A percentile compares a stretch with the other conserved stretches of the same genome.
Evolutionary conservation across 306 rosid genomes (phyloP).

Genomic region (Rosa persica): DNA sequence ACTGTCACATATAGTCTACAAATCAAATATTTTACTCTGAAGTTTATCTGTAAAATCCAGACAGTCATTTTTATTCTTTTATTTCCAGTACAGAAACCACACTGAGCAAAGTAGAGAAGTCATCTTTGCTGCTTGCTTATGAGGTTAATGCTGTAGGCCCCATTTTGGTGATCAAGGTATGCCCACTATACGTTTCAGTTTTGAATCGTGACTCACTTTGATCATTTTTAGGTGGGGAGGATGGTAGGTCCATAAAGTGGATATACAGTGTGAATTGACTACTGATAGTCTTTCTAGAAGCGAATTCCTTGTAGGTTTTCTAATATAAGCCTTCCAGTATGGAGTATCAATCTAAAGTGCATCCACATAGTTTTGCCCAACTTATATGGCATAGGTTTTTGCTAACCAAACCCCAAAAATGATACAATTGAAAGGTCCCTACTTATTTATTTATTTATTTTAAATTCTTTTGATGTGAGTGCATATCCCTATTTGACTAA

Average conservation of each 20-base stretch:
- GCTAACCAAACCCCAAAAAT: not conserved
- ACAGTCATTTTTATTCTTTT: constrained; percentile 25
- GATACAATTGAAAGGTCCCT: not conserved
- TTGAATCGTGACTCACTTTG: not conserved
- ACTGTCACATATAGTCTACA: not conserved
- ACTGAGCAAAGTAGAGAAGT: constrained; percentile 74
- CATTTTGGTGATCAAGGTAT: constrained; percentile 86
- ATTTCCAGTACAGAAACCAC: constrained; percentile 74
- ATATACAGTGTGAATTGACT: not conserved
- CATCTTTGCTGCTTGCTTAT: constrained; percentile 73
- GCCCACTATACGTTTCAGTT: constrained; percentile 12
- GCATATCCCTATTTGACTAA: not conserved
- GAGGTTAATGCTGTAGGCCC: constrained; percentile 96
- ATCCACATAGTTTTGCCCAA: not conserved
- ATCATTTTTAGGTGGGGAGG: not conserved
- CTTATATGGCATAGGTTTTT: not conserved
- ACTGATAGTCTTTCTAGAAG: not conserved
- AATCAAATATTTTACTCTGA: constrained; percentile 7
- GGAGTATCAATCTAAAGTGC: not conserved
- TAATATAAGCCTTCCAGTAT: not conserved
- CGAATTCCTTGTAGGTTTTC: not conserved
- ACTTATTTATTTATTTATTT: too few species aligned
- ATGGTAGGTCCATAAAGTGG: not conserved
- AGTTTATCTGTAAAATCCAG: constrained; percentile 2
- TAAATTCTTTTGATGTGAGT: not conserved